phyloP scores from a whole-genome alignment of 192 early-diverging fungal species.

The Spizellomyces sp. region DNA sequence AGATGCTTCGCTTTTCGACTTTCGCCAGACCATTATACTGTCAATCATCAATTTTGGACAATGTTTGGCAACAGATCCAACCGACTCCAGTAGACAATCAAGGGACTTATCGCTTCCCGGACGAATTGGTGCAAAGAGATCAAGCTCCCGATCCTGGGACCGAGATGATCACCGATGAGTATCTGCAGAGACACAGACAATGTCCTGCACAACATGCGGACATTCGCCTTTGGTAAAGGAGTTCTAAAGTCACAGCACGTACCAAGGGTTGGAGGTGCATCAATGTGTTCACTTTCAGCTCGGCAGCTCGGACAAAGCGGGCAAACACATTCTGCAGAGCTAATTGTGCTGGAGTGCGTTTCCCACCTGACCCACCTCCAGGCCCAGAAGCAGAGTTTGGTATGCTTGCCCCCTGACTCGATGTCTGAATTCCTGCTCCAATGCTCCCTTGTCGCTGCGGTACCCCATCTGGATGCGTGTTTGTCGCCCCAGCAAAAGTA shows the following conservation, averaged over 20 bases:
- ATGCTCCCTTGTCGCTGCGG: too few species aligned
- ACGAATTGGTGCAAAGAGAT: constrained; percentile 37
- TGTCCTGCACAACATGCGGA: background rate
- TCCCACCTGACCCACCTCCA: background rate
- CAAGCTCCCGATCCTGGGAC: constrained; percentile 29
- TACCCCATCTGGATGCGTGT: too few species aligned
- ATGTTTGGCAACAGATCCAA: constrained; percentile 80
- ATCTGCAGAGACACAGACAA: background rate
- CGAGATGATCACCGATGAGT: background rate
- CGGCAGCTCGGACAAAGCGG: constrained; percentile 30
- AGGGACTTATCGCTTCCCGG: constrained; percentile 68
- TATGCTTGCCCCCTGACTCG: too few species aligned
- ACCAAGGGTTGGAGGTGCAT: constrained; percentile 27
- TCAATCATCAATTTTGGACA: constrained; percentile 81
- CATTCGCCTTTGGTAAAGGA: background rate
- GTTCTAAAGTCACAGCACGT: background rate
- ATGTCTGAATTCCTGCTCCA: too few species aligned
- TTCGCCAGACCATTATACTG: constrained; percentile 57
- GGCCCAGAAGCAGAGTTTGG: too few species aligned
- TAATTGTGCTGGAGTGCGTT: constrained; percentile 17
- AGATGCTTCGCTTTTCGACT: constrained; percentile 39
- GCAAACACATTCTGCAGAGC: constrained; percentile 33
- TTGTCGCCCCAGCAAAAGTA: too few species aligned
- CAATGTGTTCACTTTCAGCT: constrained; percentile 24
- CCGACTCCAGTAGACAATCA: constrained; percentile 75